phyloP scores from a whole-genome alignment of 2,329 filamentous ascomycete genomes.

The Mollisiaceae sp. region DNA sequence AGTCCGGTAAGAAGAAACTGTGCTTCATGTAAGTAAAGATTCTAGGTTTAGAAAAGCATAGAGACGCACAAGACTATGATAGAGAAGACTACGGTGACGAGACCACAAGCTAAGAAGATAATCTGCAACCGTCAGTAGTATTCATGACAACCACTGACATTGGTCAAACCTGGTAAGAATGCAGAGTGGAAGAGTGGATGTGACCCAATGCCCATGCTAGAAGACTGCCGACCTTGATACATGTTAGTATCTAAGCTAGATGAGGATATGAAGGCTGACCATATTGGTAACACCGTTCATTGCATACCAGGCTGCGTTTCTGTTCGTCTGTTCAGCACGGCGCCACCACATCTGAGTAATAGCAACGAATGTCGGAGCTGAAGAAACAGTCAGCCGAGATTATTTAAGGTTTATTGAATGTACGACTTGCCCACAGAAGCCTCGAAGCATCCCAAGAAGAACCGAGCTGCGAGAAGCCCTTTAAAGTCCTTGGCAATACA shows the following conservation, averaged over 20 bases:
- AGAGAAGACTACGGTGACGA: constrained; percentile 54
- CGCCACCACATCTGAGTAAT: constrained; percentile 68
- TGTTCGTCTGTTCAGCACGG: constrained; percentile 60
- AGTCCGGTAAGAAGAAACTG: constrained; percentile 39
- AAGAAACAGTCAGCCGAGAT: constrained; percentile 1
- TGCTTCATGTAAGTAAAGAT: neutral
- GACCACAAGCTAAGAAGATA: constrained; percentile 60
- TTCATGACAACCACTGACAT: neutral
- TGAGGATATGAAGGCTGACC: constrained; percentile 53
- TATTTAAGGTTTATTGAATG: neutral
- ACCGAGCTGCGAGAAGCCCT: constrained; percentile 45
- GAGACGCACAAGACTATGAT: constrained; percentile 46
- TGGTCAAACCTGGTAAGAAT: constrained; percentile 39
- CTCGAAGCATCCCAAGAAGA: constrained; percentile 61
- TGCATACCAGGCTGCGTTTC: constrained; percentile 62
- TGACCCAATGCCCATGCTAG: constrained; percentile 56
- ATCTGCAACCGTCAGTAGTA: constrained; percentile 40
- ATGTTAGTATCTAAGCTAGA: neutral
- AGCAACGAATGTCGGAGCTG: constrained; percentile 58
- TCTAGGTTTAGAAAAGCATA: neutral
- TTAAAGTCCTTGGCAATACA: constrained; percentile 42
- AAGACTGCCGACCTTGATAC: constrained; percentile 32
- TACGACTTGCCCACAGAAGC: constrained; percentile 31
- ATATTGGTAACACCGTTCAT: constrained; percentile 61
- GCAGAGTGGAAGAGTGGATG: constrained; percentile 53